Evolutionary conservation across 2,329 filamentous ascomycete genomes (phyloP).

Genomic region (Claviceps monticola): DNA sequence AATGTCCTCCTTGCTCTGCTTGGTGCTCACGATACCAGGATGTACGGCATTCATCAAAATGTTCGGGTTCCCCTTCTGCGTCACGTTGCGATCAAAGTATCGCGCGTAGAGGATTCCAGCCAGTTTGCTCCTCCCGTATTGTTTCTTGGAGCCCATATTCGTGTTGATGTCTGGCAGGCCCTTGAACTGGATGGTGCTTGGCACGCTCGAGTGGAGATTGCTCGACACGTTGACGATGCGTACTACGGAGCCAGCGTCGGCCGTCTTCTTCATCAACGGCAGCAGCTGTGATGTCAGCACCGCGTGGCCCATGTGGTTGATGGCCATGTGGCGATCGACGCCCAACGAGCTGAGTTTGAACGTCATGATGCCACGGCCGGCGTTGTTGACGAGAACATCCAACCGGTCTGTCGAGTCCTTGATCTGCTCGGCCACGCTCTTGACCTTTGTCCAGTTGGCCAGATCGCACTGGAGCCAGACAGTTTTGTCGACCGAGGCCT

Average conservation of each 20-base stretch:
- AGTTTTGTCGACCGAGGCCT: neutral
- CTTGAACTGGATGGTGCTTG: neutral
- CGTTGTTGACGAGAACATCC: constrained; percentile 1
- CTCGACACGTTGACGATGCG: neutral
- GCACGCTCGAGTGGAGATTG: constrained; percentile 1
- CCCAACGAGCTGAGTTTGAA: neutral
- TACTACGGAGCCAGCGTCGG: neutral
- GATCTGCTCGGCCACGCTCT: neutral
- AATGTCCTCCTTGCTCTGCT: neutral
- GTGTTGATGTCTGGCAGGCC: neutral
- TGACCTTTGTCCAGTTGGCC: neutral
- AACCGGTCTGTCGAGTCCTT: neutral
- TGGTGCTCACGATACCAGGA: constrained; percentile 1
- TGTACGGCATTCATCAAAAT: neutral
- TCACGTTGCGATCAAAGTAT: neutral
- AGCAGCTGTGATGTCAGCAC: neutral
- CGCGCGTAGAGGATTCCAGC: neutral
- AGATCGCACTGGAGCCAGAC: neutral
- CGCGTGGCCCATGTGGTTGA: neutral
- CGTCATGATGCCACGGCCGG: neutral
- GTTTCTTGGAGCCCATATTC: neutral
- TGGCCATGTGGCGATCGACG: constrained; percentile 1
- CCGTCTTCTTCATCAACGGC: constrained; percentile 1
- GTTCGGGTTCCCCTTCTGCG: neutral
- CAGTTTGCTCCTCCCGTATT: neutral